Base-by-base conservation (phyloP, 176 grass and related monocot species). In the Musa itinerans region DNA sequence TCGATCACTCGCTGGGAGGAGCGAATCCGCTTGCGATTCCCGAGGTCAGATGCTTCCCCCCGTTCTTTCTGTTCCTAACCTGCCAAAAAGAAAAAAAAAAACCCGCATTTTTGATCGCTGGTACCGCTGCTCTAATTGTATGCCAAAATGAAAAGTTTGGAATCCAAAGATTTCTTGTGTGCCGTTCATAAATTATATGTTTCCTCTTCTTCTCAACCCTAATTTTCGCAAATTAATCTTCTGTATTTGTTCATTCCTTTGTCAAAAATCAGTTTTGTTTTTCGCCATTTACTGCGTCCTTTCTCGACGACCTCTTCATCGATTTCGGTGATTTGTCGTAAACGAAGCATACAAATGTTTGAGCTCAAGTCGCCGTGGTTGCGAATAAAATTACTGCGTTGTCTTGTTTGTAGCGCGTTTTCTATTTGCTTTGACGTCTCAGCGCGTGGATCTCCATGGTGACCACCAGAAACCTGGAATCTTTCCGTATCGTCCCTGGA, bases 361-460 rank as follows among this genome's bases (percentile, higher is more conserved):
- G 10, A 10, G 63, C 4, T 26, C 10, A 11, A 26, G 63, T 65
- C 63, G 63, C 26, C 21, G 11, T 26, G 8, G 63, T 26, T 24
- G 19, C 21, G 21, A 20, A 26, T 26, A 25, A 65, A 65, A 26
- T 27, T 65, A 65, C 63, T 65, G 63, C 63, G 24, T 65, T 24
- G 21, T 26, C 23, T 65, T 26, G 63, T 27, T 26, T 13, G 63
- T 20, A 23, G 63, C 26, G 63, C 3, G 12, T 25, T 63, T 65
- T 65, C 63, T 65, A 65, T 65, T 65, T 11, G 63, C 63, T 88
- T 83, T 25, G 43, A 56, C 81, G 73, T 72, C 11, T 80, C 78
- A 78, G 86, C 81, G 81, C 85, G 86, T 88, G 86, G 78, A 86
- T 92, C 85, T 82, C 79, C 81, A 76, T 83, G 78, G 65, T 75